Evolutionary conservation across 1,139 yeast genomes (phyloP), one percentile per base, ranked within the genome.

Genomic region (Hansenula lynferdii): DNA sequence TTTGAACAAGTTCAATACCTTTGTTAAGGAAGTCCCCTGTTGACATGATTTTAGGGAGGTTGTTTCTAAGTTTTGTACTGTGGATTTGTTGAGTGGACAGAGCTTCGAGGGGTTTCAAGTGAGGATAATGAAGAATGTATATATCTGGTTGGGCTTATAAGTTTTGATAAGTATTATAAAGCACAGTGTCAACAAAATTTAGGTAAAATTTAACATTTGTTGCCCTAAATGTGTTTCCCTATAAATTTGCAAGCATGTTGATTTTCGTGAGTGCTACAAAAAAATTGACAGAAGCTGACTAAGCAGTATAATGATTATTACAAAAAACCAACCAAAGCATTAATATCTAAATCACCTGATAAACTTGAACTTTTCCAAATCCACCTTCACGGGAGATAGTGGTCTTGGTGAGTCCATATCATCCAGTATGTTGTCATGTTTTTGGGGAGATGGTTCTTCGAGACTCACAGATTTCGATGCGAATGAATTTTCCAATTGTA

Each of bases 1-100:
- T 84, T 57, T 89, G 95, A 14, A 92, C 95, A 36, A 90, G 72
- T 48, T 89, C 97, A 25, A 92, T 89, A 17, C 97, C 99, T 61
- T 92, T 94, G 47, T 85, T 80, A 35, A 92, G 71, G 59, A 92
- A 90, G 59, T 92, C 97, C 12, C 85, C 76, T 24, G 85, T 76
- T 39, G 78, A 72, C 76, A 72, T 72, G 11, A 19, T 34, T 34
- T n/a, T n/a, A n/a, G n/a, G n/a, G n/a, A n/a, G n/a, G n/a, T n/a
- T n/a, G n/a, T n/a, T n/a, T n/a, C n/a, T n/a, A n/a, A n/a, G n/a
- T n/a, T n/a, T n/a, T n/a, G n/a, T n/a, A n/a, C n/a, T n/a, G n/a
- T n/a, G n/a, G n/a, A n/a, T n/a, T n/a, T n/a, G n/a, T n/a, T n/a
- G n/a, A n/a, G n/a, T n/a, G n/a, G n/a, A n/a, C n/a, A n/a, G n/a